Conservation (phyloP, 139 green algal genomes). For the Zygnema circumcarinatum region DNA sequence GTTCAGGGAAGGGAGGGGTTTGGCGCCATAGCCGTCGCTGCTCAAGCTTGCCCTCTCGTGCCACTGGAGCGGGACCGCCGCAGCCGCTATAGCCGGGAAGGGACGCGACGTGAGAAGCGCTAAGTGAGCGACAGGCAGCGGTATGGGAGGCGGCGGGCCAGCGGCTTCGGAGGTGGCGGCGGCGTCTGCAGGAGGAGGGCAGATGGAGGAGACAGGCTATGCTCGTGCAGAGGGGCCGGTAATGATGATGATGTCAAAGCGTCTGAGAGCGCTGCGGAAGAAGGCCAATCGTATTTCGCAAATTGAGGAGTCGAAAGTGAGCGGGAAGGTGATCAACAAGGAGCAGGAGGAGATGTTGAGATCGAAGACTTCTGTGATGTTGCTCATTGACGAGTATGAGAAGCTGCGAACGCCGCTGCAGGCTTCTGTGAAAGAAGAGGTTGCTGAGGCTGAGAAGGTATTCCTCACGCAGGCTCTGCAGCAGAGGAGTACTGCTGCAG, state of each 20-base stretch:
- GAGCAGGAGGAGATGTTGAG: conserved; percentile 5
- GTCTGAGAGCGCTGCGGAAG: neutral
- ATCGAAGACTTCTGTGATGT: neutral
- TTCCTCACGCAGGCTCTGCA: conserved; percentile 12
- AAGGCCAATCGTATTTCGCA: conserved; percentile 3
- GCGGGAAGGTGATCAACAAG: conserved; percentile 1
- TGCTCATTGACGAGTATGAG: conserved; percentile 18
- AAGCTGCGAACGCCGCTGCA: neutral
- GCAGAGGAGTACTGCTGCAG: neutral
- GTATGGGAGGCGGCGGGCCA: neutral
- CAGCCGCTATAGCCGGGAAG: too few relatives aligned
- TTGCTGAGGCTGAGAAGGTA: conserved; percentile 7
- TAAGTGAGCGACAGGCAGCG: too few relatives aligned
- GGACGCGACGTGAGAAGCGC: too few relatives aligned
- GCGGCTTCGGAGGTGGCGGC: neutral
- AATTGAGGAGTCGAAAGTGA: neutral
- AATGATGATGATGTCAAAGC: conserved; percentile 11
- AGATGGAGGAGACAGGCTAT: neutral
- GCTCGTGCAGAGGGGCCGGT: neutral
- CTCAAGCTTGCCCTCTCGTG: too few relatives aligned
- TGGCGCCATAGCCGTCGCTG: too few relatives aligned
- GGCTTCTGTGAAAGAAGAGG: neutral
- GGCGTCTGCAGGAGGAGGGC: neutral
- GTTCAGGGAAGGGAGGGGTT: too few relatives aligned
- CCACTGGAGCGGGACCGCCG: too few relatives aligned